A percentile compares a stretch with the other conserved stretches of the same genome.
Evolutionary conservation across 2,329 filamentous ascomycete species (phyloP).

Genomic region (Dissoconium aciculare): DNA sequence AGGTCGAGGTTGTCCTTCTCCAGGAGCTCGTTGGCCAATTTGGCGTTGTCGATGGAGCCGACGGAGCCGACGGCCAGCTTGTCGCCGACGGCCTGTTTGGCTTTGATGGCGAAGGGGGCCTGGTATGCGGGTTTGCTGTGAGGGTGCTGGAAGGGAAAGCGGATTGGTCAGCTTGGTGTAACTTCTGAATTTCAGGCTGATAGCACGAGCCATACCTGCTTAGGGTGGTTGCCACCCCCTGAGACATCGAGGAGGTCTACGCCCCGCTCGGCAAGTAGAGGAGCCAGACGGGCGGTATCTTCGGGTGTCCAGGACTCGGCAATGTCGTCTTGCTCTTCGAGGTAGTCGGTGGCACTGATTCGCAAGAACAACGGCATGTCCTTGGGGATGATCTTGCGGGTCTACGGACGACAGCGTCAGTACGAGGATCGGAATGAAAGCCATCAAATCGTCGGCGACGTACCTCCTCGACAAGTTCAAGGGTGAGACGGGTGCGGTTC

Average conservation of each 20-base stretch:
- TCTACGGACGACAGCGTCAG: conserved; percentile 36
- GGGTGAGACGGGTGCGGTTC: conserved; percentile 52
- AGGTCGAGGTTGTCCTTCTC: conserved; percentile 44
- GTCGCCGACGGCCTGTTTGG: conserved; percentile 60
- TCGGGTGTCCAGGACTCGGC: conserved; percentile 52
- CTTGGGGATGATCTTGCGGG: conserved; percentile 47
- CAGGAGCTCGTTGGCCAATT: conserved; percentile 49
- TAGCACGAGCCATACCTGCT: too few relatives aligned
- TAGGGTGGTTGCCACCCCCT: conserved; percentile 53
- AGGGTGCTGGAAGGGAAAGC: conserved; percentile 38
- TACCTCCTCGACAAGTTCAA: conserved; percentile 39
- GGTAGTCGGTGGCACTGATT: conserved; percentile 62
- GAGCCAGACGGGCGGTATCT: conserved; percentile 49
- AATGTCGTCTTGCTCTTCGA: conserved; percentile 41
- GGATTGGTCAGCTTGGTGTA: too few relatives aligned
- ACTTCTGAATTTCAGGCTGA: too few relatives aligned
- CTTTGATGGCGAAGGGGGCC: conserved; percentile 52
- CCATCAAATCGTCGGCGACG: background rate
- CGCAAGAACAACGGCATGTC: conserved; percentile 58
- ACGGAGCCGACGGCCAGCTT: conserved; percentile 59
- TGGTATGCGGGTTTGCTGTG: conserved; percentile 54
- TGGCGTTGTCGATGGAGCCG: conserved; percentile 55
- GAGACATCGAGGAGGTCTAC: conserved; percentile 76
- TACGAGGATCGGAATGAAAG: too few relatives aligned
- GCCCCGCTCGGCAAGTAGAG: conserved; percentile 53